Conservation (phyloP, 108 stramenopile genomes). For the Nannochloropsis salina region DNA sequence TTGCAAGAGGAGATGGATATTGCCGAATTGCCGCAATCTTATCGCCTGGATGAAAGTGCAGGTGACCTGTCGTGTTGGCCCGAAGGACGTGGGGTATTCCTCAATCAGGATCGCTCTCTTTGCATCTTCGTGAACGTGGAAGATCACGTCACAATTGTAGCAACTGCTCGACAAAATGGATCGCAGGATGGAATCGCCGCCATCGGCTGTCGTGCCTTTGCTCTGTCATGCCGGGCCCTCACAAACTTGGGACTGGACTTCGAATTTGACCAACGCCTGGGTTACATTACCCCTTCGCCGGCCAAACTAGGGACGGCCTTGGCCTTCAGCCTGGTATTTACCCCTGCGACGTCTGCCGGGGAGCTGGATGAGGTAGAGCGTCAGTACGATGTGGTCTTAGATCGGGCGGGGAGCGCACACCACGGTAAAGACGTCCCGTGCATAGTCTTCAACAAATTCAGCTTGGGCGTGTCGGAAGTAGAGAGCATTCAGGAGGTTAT, state of each 20-base stretch:
- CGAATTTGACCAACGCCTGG: background rate
- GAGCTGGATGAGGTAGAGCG: background rate
- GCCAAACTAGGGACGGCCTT: background rate
- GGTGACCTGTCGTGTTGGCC: constrained; percentile 16
- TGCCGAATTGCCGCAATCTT: background rate
- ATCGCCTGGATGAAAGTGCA: background rate
- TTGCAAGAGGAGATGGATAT: background rate
- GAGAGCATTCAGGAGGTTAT: background rate
- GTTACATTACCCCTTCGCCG: background rate
- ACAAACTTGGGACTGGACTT: background rate
- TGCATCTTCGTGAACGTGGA: constrained; percentile 17
- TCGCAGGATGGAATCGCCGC: background rate
- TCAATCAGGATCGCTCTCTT: background rate
- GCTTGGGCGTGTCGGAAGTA: background rate
- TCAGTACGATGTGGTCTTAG: constrained; percentile 17
- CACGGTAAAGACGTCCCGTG: background rate
- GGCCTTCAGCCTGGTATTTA: background rate
- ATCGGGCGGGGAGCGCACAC: background rate
- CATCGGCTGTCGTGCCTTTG: constrained; percentile 3
- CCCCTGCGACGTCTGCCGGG: background rate
- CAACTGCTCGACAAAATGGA: background rate
- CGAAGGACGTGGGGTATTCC: background rate
- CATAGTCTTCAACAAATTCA: constrained; percentile 17
- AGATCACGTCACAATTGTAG: background rate
- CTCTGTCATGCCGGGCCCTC: background rate